Evolutionary conservation across 2,329 filamentous ascomycete genomes (phyloP).

Genomic region (Paecilomyces sp.): DNA sequence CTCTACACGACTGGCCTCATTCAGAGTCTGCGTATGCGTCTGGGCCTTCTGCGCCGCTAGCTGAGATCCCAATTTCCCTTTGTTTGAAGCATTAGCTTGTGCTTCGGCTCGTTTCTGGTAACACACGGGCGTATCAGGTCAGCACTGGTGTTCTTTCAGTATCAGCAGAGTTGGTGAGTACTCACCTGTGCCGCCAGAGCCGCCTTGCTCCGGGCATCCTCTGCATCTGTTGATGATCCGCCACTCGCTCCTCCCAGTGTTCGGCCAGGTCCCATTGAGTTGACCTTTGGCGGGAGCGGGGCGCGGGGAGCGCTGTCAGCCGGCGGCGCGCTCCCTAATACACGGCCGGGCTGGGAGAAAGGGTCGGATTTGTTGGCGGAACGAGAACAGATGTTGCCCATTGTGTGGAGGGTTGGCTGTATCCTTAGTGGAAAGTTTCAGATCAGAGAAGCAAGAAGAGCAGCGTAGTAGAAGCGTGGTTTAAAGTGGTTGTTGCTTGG

Average conservation of each 20-base stretch:
- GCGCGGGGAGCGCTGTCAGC: slow-evolving; percentile 45
- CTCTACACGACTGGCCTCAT: slow-evolving; percentile 61
- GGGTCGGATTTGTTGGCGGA: slow-evolving; percentile 51
- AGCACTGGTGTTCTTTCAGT: background rate
- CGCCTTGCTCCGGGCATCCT: slow-evolving; percentile 64
- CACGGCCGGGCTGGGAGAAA: slow-evolving; percentile 66
- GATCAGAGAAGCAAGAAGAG: background rate
- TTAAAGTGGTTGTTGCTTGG: background rate
- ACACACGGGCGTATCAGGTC: background rate
- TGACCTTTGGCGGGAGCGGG: slow-evolving; percentile 39
- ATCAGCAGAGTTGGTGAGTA: slow-evolving; percentile 8
- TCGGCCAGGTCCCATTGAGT: slow-evolving; percentile 43
- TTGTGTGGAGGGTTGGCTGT: slow-evolving; percentile 31
- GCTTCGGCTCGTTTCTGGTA: slow-evolving; percentile 58
- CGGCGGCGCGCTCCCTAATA: slow-evolving; percentile 53
- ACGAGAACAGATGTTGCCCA: slow-evolving; percentile 87
- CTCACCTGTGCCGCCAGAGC: slow-evolving; percentile 79
- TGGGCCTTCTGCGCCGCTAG: slow-evolving; percentile 70
- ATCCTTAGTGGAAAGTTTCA: background rate
- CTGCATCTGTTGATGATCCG: slow-evolving; percentile 21
- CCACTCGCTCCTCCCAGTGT: slow-evolving; percentile 53
- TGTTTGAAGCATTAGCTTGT: slow-evolving; percentile 37
- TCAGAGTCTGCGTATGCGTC: slow-evolving; percentile 61
- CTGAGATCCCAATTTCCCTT: slow-evolving; percentile 64
- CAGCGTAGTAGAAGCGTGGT: background rate